Percentiles rank a stretch among this genome's conserved stretches.
These are phyloP conservation scores for Endotrypanum monterogeii DNA, from an alignment of 208 protist genomes.

Conservation along the genomic window DNA sequence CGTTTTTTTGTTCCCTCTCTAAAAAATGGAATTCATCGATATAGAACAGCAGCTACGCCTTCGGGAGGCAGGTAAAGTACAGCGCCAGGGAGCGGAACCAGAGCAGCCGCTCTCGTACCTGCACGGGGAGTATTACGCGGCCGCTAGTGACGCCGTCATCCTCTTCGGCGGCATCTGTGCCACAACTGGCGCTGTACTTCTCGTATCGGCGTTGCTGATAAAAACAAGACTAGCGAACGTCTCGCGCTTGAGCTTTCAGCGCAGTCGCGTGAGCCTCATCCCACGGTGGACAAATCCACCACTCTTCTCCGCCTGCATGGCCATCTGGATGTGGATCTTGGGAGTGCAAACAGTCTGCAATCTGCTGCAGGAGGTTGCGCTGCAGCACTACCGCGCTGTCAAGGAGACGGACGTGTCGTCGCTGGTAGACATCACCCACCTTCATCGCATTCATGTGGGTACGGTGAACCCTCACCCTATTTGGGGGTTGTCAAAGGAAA, in stretches of 20 bases:
- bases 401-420: conserved; percentile 11
- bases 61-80: conserved; percentile 21
- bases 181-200: conserved; percentile 2
- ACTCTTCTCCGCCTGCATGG: conserved; percentile 20
- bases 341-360: conserved; percentile 21
- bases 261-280: conserved; percentile 21
- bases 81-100: conserved; percentile 12
- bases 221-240: conserved; percentile 8
- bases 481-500: conserved; percentile 23
- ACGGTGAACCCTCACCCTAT: conserved; percentile 9
- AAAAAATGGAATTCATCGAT: conserved; percentile 29
- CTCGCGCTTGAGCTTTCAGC: conserved; percentile 10
- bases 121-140: conserved; percentile 17
- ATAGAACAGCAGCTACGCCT: conserved; percentile 52
- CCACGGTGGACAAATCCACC: background rate
- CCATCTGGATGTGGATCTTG: conserved; percentile 26
- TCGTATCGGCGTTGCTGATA: conserved; percentile 13
- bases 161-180: conserved; percentile 16
- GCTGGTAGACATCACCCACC: conserved; percentile 10
- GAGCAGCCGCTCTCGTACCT: conserved; percentile 19
- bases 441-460: conserved; percentile 22
- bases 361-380: conserved; percentile 27
- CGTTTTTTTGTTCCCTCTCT: background rate
- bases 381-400: conserved; percentile 25
- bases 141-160: conserved; percentile 6